Evolutionary conservation across 129 eudicot genomes (phyloP).

Genomic region (Pulicaria dysenterica): DNA sequence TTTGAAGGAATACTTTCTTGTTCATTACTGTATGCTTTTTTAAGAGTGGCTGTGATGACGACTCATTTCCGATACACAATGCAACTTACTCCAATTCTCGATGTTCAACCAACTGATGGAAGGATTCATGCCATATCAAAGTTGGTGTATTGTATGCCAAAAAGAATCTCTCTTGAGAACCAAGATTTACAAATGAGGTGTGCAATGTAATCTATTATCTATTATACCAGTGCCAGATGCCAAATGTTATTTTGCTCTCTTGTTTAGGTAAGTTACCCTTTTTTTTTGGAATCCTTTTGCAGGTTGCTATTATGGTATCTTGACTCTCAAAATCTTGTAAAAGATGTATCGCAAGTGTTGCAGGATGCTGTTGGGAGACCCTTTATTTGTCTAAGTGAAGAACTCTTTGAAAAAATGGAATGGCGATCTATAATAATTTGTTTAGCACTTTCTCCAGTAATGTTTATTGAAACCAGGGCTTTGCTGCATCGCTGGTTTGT

Average conservation of each 20-base stretch:
- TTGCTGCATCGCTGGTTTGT: conserved; percentile 74
- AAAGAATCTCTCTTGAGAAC: conserved; percentile 32
- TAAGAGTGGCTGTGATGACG: conserved; percentile 52
- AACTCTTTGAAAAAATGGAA: conserved; percentile 50
- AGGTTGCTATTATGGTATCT: conserved; percentile 74
- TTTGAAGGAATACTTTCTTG: conserved; percentile 52
- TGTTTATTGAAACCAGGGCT: conserved; percentile 67
- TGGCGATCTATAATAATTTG: conserved; percentile 63
- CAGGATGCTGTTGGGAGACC: conserved; percentile 55
- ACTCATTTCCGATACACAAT: conserved; percentile 30
- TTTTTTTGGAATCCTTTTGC: conserved; percentile 29
- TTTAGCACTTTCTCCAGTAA: conserved; percentile 61
- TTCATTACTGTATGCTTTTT: conserved; percentile 43
- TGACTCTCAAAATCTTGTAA: conserved; percentile 54
- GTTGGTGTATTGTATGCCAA: conserved; percentile 40
- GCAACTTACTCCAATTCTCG: conserved; percentile 33
- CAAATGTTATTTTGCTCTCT: conserved; percentile 6
- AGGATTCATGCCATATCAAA: conserved; percentile 34
- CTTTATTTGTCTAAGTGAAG: conserved; percentile 53
- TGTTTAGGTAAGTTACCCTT: conserved; percentile 8
- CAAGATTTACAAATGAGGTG: conserved; percentile 64
- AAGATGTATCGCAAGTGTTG: conserved; percentile 56
- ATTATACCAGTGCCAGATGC: conserved; percentile 1
- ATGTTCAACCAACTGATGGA: conserved; percentile 36
- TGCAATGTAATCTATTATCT: not conserved